These are phyloP conservation scores for Bimuria novae-zelandiae DNA, from an alignment of 2,329 filamentous ascomycete species.

Conservation along the genomic window DNA sequence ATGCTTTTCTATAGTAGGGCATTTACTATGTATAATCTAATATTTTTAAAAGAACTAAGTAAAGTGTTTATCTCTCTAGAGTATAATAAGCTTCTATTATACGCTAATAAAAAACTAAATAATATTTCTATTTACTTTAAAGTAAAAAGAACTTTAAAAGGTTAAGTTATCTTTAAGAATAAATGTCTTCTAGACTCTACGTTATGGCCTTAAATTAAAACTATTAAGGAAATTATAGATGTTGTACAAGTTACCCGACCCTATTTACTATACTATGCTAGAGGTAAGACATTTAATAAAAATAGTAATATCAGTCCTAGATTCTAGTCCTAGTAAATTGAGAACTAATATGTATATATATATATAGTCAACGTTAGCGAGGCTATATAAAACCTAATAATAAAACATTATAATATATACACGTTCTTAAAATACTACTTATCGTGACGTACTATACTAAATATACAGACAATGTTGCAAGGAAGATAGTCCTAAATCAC, in stretches of 20 bases:
- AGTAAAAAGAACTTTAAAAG: slow-evolving; percentile 21
- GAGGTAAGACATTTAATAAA: slow-evolving; percentile 46
- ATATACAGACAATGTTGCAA: slow-evolving; percentile 20
- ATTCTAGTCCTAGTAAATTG: neutral
- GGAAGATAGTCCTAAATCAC: slow-evolving; percentile 16
- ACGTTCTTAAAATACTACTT: slow-evolving; percentile 16
- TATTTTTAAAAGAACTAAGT: slow-evolving; percentile 25
- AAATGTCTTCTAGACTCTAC: slow-evolving; percentile 29
- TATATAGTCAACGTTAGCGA: slow-evolving; percentile 14
- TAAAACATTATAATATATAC: neutral
- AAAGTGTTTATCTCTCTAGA: slow-evolving; percentile 38
- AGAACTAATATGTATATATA: neutral
- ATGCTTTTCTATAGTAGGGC: slow-evolving; percentile 39
- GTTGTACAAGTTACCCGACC: slow-evolving; percentile 38
- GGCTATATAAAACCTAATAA: neutral
- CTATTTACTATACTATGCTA: slow-evolving; percentile 43
- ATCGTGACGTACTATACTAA: slow-evolving; percentile 9
- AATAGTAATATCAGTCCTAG: slow-evolving; percentile 45
- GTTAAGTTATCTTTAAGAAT: slow-evolving; percentile 31
- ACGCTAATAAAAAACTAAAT: slow-evolving; percentile 37
- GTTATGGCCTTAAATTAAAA: slow-evolving; percentile 33
- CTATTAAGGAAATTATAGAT: slow-evolving; percentile 38
- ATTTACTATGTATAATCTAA: slow-evolving; percentile 23
- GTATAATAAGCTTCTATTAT: slow-evolving; percentile 38
- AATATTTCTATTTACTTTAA: slow-evolving; percentile 41